A percentile compares a stretch with the other conserved stretches of the same genome.
These are phyloP conservation scores for Aspergillus funiculosus DNA, from an alignment of 495 filamentous ascomycete genomes.

Conservation along the genomic window DNA sequence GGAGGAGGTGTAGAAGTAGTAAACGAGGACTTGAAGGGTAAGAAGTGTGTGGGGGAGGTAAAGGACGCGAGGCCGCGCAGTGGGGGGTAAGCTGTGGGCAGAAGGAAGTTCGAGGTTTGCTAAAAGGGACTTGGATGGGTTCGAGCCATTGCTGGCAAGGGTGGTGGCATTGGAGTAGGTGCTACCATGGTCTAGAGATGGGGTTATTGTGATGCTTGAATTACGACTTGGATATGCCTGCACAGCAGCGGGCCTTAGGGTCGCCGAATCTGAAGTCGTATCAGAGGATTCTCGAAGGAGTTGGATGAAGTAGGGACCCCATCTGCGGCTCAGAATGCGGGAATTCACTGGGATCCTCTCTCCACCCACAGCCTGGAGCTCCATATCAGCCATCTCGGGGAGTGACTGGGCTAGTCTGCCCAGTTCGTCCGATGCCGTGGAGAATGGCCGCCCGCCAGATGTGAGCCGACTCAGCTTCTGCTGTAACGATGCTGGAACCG, in stretches of 20 bases:
- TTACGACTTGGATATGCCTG: conserved; percentile 52
- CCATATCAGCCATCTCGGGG: conserved; percentile 93
- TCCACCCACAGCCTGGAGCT: conserved; percentile 81
- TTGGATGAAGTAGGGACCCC: conserved; percentile 94
- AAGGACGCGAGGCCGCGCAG: conserved; percentile 71
- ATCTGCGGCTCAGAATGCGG: conserved; percentile 74
- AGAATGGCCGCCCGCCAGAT: conserved; percentile 62
- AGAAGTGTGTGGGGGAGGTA: conserved; percentile 90
- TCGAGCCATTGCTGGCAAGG: conserved; percentile 44
- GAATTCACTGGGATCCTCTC: conserved; percentile 94
- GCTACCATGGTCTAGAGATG: conserved; percentile 56
- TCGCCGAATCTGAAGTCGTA: conserved; percentile 43
- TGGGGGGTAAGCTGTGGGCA: conserved; percentile 56
- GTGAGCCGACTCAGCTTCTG: conserved; percentile 55
- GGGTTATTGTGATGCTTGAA: conserved; percentile 81
- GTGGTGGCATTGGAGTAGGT: conserved; percentile 56
- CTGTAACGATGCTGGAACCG: conserved; percentile 51
- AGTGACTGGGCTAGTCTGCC: conserved; percentile 73
- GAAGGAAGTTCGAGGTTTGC: conserved; percentile 41
- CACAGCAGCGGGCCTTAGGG: conserved; percentile 45
- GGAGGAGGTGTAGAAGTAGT: conserved; percentile 88
- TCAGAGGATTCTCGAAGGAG: conserved; percentile 69
- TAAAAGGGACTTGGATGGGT: conserved; percentile 41
- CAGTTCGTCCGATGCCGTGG: conserved; percentile 70
- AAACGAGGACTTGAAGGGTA: conserved; percentile 78